Percentiles rank a stretch among this genome's conserved stretches.
phyloP scores from a whole-genome alignment of 2,329 filamentous ascomycete genomes.

The Madurella mycetomatis region DNA sequence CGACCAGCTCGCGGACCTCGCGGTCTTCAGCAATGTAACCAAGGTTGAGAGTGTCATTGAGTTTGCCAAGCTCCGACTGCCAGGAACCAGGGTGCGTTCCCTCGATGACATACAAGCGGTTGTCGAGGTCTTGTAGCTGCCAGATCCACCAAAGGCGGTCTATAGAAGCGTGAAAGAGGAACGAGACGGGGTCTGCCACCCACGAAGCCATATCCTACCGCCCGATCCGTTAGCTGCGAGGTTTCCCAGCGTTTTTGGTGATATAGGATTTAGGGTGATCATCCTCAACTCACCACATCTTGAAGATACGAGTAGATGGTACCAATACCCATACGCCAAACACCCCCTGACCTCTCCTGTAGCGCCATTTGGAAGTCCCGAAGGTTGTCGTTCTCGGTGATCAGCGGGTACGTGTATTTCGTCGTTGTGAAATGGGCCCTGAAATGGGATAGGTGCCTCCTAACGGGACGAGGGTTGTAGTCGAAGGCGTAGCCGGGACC shows the following conservation, averaged over 20 bases:
- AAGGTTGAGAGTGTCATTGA: too few relatives aligned
- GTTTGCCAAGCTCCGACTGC: too few relatives aligned
- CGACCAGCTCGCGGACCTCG: too few relatives aligned
- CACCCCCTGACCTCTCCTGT: too few relatives aligned
- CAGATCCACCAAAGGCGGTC: slow-evolving; percentile 20
- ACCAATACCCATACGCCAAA: too few relatives aligned
- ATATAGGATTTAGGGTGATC: slow-evolving; percentile 21
- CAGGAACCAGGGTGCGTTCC: too few relatives aligned
- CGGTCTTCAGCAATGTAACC: too few relatives aligned
- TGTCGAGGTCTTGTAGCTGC: neutral
- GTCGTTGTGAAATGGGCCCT: slow-evolving; percentile 13
- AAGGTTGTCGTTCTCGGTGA: too few relatives aligned
- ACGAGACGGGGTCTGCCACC: slow-evolving; percentile 26
- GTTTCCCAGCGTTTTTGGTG: slow-evolving; percentile 18
- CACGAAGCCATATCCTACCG: slow-evolving; percentile 30
- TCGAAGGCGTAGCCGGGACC: slow-evolving; percentile 30
- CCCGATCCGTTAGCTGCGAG: slow-evolving; percentile 21
- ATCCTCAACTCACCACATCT: too few relatives aligned
- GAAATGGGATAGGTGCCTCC: slow-evolving; percentile 19
- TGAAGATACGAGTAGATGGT: too few relatives aligned
- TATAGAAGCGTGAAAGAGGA: slow-evolving; percentile 18
- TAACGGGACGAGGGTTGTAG: slow-evolving; percentile 24
- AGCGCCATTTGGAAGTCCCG: too few relatives aligned
- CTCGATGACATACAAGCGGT: too few relatives aligned
- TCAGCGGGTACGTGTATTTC: slow-evolving; percentile 5